phyloP scores from a whole-genome alignment of 306 rosid species.

The Quercus alba region DNA sequence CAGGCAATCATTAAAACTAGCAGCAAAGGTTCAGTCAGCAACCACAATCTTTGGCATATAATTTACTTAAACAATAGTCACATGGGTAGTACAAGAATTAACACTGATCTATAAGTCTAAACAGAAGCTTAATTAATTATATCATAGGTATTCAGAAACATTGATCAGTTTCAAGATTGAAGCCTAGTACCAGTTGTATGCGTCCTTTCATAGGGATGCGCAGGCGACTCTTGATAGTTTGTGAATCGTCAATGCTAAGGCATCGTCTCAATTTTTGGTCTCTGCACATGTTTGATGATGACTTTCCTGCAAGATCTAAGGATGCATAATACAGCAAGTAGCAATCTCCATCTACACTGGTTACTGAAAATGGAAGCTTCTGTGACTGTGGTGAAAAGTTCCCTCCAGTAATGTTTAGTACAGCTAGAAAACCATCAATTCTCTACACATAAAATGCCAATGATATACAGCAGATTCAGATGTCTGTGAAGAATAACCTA shows the following conservation, averaged over 20 bases:
- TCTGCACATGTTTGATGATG: slow-evolving; percentile 48
- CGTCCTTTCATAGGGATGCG: slow-evolving; percentile 95
- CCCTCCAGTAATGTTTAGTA: slow-evolving; percentile 84
- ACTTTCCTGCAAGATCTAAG: slow-evolving; percentile 65
- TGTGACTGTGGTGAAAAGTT: slow-evolving; percentile 88
- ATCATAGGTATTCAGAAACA: slow-evolving; percentile 17
- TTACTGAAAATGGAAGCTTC: slow-evolving; percentile 95
- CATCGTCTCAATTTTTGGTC: slow-evolving; percentile 58
- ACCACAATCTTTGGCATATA: neutral
- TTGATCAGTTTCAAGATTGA: slow-evolving; percentile 13
- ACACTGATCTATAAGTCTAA: neutral
- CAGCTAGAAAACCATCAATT: slow-evolving; percentile 92
- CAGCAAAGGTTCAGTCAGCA: neutral
- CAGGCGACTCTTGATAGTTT: slow-evolving; percentile 64
- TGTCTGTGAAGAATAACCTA: slow-evolving; percentile 4
- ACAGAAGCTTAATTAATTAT: slow-evolving; percentile 10
- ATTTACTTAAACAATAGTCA: neutral
- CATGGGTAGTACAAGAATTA: neutral
- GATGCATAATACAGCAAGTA: slow-evolving; percentile 81
- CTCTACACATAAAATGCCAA: slow-evolving; percentile 45
- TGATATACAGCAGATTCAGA: slow-evolving; percentile 15
- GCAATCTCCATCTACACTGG: slow-evolving; percentile 85
- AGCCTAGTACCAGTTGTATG: slow-evolving; percentile 71
- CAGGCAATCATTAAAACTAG: neutral
- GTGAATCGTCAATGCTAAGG: slow-evolving; percentile 60